Percentiles rank a stretch among this genome's conserved stretches.
phyloP scores from a whole-genome alignment of 106 monocot genomes.

The Cymbidium sinense region DNA sequence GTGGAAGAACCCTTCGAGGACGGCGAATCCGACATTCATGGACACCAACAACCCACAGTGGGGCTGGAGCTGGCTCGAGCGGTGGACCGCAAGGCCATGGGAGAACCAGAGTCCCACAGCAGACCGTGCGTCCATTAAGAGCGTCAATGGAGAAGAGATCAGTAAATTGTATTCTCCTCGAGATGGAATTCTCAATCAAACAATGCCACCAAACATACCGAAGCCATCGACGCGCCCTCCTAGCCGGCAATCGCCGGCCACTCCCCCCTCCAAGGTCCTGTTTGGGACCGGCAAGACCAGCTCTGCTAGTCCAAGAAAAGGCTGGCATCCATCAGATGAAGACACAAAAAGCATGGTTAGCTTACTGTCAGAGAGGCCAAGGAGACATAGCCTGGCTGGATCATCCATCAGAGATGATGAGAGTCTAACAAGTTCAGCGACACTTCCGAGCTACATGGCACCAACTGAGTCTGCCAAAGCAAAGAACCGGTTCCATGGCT shows the following conservation, averaged over 20 bases:
- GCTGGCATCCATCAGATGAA: conserved; percentile 30
- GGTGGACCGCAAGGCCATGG: conserved; percentile 90
- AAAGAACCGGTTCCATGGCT: conserved; percentile 50
- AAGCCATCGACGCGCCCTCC: conserved; percentile 24
- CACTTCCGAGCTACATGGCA: conserved; percentile 94
- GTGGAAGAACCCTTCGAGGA: conserved; percentile 84
- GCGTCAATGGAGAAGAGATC: conserved; percentile 33
- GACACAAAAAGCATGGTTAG: conserved; percentile 60
- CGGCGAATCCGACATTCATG: conserved; percentile 65
- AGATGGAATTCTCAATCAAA: conserved; percentile 23
- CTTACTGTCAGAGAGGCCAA: conserved; percentile 45
- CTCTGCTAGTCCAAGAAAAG: conserved; percentile 33
- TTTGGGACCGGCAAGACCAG: conserved; percentile 29
- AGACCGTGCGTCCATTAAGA: conserved; percentile 36
- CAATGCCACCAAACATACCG: conserved; percentile 3
- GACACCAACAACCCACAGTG: conserved; percentile 83
- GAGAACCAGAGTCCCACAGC: conserved; percentile 41
- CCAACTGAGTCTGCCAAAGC: conserved; percentile 72
- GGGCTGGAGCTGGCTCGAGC: conserved; percentile 99
- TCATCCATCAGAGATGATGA: conserved; percentile 68
- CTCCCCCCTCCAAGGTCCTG: conserved; percentile 25
- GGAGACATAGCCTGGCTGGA: conserved; percentile 68
- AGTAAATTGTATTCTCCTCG: conserved; percentile 52
- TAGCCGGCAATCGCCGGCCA: conserved; percentile 31
- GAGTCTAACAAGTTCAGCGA: conserved; percentile 56